Evolutionary conservation across 75 land plant species (phyloP), one percentile per base, ranked within the genome.

Genomic region (Chamaecyparis obtusa): DNA sequence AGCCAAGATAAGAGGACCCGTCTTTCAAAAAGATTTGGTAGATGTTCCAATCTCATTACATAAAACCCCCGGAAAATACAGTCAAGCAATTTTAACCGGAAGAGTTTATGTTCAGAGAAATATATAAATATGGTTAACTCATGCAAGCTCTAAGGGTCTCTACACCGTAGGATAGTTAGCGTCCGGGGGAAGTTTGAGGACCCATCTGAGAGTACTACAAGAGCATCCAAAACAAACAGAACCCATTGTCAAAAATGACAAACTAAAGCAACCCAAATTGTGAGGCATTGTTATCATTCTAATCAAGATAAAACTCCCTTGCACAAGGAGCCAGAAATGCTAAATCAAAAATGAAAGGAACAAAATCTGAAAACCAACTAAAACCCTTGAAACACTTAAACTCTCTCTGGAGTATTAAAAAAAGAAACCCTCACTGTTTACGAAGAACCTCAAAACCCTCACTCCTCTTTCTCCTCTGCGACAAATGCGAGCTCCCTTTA

Each of bases 361-460:
- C 4, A 57, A 21, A 24, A 51, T 51, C 39, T 39, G 24, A 44
- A 81, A 81, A 81, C n/a, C 13, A 3, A n/a, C 35, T 36, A 78
- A 81, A 24, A 46, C 83, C 83, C 83, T 19, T 27, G 3, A 27
- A 81, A 81, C n/a, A n/a, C n/a, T 44, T 81, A 19, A 43, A 41
- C 48, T 80, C 83, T 81, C 83, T 24, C 83, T 81, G 49, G 30
- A 46, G 24, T 27, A 27, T 43, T 1, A 81, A 44, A 46, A 44
- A 46, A 41, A 81, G 48, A 81, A 81, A 46, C 83, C 83, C 83
- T 43, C 83, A 46, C 49, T 43, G 49, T 81, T 46, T 27, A 27
- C 14, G 83, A n/a, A 81, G 33, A 32, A 81, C 49, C 15, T n/a
- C 51, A 46, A 80, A 80, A 80, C 48, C 83, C 83, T 80, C 83